phyloP scores from a whole-genome alignment of 1,284 basidiomycete species.

The Tilletia indica region DNA sequence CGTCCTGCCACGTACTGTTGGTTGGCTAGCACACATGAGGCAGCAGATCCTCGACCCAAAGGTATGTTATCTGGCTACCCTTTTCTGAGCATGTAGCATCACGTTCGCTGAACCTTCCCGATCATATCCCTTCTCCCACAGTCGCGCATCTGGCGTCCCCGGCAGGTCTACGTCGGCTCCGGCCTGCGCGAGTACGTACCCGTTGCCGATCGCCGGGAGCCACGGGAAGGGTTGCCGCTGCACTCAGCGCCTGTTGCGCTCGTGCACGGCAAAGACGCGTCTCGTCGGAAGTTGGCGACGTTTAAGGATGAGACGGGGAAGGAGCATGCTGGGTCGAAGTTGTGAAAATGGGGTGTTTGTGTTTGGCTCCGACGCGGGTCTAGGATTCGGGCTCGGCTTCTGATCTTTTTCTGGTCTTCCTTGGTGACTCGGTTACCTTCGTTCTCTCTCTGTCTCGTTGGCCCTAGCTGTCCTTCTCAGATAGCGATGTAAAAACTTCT shows the following conservation, averaged over 20 bases:
- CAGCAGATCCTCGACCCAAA: constrained; percentile 43
- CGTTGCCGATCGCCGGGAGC: neutral
- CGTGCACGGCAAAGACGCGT: constrained; percentile 11
- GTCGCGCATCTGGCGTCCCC: constrained; percentile 21
- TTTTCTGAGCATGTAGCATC: too few relatives aligned
- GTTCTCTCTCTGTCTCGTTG: neutral
- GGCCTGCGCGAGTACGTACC: constrained; percentile 16
- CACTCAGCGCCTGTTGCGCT: constrained; percentile 1
- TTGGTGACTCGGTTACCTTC: neutral
- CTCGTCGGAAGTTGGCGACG: constrained; percentile 13
- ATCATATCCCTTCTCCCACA: too few relatives aligned
- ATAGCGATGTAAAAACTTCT: too few relatives aligned
- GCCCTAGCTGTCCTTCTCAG: too few relatives aligned
- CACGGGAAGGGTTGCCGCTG: neutral
- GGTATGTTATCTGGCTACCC: neutral
- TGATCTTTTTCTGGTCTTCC: neutral
- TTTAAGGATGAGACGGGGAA: constrained; percentile 17
- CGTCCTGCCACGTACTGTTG: constrained; percentile 80
- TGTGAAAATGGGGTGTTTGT: neutral
- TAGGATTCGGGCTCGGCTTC: neutral
- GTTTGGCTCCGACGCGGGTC: neutral
- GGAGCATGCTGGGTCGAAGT: neutral
- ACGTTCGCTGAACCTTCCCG: too few relatives aligned
- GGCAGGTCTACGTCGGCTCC: constrained; percentile 21
- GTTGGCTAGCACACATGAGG: constrained; percentile 84